Conservation (phyloP, 495 filamentous ascomycete species). For the Neurospora tetraspora region DNA sequence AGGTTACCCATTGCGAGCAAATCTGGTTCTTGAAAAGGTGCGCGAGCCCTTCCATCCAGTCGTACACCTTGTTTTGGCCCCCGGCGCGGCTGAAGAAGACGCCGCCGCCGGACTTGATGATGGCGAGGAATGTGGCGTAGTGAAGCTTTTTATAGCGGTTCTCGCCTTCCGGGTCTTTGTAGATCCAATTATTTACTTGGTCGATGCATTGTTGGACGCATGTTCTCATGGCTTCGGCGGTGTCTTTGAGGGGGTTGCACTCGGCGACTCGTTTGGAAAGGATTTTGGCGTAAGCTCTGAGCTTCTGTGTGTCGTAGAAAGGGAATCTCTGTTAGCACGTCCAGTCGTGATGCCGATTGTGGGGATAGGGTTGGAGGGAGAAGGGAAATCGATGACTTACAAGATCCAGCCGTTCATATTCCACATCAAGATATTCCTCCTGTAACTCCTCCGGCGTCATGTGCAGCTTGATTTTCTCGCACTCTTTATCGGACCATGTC, state of each 20-base stretch:
- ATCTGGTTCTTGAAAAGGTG: constrained; percentile 3
- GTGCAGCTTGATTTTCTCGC: neutral
- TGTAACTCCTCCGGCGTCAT: constrained; percentile 1
- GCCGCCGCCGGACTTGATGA: constrained; percentile 6
- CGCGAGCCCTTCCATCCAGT: constrained; percentile 14
- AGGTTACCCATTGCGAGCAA: neutral
- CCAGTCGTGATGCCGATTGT: neutral
- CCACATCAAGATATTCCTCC: neutral
- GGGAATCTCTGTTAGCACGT: neutral
- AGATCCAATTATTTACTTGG: constrained; percentile 5
- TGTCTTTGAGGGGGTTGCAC: constrained; percentile 3
- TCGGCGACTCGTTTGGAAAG: neutral
- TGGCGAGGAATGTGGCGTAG: constrained; percentile 9
- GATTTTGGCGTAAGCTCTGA: neutral
- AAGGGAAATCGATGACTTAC: too few species aligned
- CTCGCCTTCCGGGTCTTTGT: constrained; percentile 4
- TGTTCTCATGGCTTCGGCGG: neutral
- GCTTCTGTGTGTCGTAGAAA: neutral
- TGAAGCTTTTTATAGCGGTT: neutral
- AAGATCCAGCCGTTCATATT: neutral
- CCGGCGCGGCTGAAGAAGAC: constrained; percentile 5
- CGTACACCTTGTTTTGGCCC: neutral
- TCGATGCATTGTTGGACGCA: neutral
- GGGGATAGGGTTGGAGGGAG: too few species aligned
- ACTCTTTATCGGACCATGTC: constrained; percentile 10